Base-by-base conservation (phyloP, 805 yeast species). In the Peterozyma toletana region DNA sequence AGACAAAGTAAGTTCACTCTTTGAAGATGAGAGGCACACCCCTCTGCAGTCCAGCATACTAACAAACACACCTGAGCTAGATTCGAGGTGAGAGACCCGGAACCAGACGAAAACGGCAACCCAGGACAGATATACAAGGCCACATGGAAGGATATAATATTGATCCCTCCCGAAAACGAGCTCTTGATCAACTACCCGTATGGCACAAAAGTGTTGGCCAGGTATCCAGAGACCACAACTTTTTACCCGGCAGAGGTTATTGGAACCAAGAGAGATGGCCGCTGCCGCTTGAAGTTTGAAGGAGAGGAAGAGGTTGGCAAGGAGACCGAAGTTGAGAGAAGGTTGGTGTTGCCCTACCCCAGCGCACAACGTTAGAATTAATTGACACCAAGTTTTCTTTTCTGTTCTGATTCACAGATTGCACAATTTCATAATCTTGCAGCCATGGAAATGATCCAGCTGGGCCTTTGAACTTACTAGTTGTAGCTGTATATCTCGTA, bases 271-370 rank as follows among this genome's bases (percentile, higher is more conserved):
- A 71, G 86, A 50, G 90, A 83, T 50, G 89, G 90, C 0, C 75
- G 73, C 11, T 91, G 95, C 50, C 67, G 88, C 50, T 68, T 93
- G 44, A 77, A 78, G 55, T 93, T 93, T 56, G 98, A 91, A 52
- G 99, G 98, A 9, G 99, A 93, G 59, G 99, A 93, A 58, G 99
- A 93, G 55, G 95, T 80, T 0, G 90, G 86, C 38, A 93, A 91
- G 59, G 96, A 91, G 58, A 93, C 97, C 0, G 96, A 89, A 54
- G 97, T 93, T 4, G 86, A 80, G 43, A 71, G 97, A 52, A 67
- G 89, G 43, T 70, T 86, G 44, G 99, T 93, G 3, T 68, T 93
- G 39, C 90, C 93, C 9, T 80, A 70, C 51, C 91, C 91, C 5
- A 41, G 33, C 9, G 9, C 15, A 9, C 29, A 16, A 37, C 27